Conservation (phyloP, 371 early-diverging fungal genomes). For the Thermomucor indicae-seudaticae region DNA sequence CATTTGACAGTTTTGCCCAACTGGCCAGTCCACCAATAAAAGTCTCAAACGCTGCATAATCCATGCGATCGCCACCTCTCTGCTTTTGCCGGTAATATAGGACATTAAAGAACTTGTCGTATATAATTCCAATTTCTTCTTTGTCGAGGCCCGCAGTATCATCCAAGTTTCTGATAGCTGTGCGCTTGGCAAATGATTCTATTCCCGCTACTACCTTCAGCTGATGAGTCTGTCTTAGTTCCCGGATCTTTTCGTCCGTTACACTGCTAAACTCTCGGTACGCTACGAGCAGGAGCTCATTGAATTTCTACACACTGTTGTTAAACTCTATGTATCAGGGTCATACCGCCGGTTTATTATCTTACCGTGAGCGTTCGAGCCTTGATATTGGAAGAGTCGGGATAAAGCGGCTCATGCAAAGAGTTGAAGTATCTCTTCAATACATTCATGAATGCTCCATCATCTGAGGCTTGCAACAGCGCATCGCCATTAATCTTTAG, state of each 20-base stretch:
- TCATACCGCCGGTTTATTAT: background rate
- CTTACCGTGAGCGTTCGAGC: conserved; percentile 53
- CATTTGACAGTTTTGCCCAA: conserved; percentile 28
- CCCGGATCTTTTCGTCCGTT: conserved; percentile 72
- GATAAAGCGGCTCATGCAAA: conserved; percentile 64
- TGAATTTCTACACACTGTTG: conserved; percentile 70
- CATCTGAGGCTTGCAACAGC: conserved; percentile 80
- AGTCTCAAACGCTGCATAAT: conserved; percentile 25
- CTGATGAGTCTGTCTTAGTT: conserved; percentile 82
- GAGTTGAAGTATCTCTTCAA: conserved; percentile 73
- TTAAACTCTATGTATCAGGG: too few relatives aligned
- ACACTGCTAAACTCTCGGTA: conserved; percentile 88
- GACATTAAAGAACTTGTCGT: conserved; percentile 85
- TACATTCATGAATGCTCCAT: conserved; percentile 84
- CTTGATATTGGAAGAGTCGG: conserved; percentile 43
- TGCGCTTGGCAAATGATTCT: conserved; percentile 89
- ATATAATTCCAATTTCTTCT: conserved; percentile 83
- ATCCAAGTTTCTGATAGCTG: conserved; percentile 75
- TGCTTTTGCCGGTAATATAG: conserved; percentile 65
- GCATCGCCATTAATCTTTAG: conserved; percentile 89
- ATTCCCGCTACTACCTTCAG: conserved; percentile 92
- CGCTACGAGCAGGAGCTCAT: conserved; percentile 85
- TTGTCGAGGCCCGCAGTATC: conserved; percentile 75
- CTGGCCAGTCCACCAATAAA: conserved; percentile 29
- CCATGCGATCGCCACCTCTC: conserved; percentile 26